Conservation (phyloP, 1,139 yeast species). For the Pichia sp. region DNA sequence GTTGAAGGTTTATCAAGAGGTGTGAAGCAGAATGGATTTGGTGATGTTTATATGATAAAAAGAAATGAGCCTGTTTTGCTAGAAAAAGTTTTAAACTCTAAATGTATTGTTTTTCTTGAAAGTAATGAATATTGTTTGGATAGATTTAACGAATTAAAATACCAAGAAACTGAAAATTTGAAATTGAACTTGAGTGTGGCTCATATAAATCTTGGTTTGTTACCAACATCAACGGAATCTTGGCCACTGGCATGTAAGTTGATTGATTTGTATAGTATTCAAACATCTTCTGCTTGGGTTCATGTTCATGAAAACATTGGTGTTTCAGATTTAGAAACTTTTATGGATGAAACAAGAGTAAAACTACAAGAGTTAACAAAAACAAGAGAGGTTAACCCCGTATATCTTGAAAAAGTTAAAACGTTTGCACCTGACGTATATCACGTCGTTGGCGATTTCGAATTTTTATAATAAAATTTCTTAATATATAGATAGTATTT, state of each 20-base stretch:
- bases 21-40: constrained; percentile 39
- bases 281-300: constrained; percentile 26
- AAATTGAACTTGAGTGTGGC: constrained; percentile 30
- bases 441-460: constrained; percentile 64
- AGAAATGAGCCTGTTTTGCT: constrained; percentile 30
- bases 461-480: background rate
- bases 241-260: constrained; percentile 46
- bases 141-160: constrained; percentile 32
- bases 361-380: constrained; percentile 9
- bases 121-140: constrained; percentile 46
- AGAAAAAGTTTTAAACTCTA: constrained; percentile 15
- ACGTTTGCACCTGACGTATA: constrained; percentile 85
- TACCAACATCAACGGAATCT: constrained; percentile 61
- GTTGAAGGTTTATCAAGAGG: constrained; percentile 63
- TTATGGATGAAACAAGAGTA: constrained; percentile 25
- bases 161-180: constrained; percentile 4
- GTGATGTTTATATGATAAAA: constrained; percentile 32
- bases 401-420: constrained; percentile 55
- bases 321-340: constrained; percentile 35
- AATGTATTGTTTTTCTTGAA: constrained; percentile 51
- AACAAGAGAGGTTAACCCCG: background rate
- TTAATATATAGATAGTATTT: background rate
- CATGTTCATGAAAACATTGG: constrained; percentile 79
- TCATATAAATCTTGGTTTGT: constrained; percentile 72
- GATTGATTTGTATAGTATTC: constrained; percentile 13